These are phyloP conservation scores for Knufia petricola DNA, from an alignment of 2,329 filamentous ascomycete species.

Conservation along the genomic window DNA sequence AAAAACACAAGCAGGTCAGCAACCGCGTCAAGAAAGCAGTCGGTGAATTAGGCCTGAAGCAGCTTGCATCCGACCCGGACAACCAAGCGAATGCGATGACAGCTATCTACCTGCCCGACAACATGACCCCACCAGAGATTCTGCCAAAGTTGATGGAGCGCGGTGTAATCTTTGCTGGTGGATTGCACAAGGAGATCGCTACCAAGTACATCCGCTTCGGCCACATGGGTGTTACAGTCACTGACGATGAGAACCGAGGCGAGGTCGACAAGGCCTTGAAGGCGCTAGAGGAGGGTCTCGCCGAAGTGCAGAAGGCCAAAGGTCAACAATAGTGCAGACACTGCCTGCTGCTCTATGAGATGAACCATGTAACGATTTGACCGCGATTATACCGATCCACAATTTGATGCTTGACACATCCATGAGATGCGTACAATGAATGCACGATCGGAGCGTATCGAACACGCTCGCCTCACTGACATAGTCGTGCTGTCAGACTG, in stretches of 20 bases:
- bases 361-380: too few species aligned
- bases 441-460: too few species aligned
- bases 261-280: conserved; percentile 79
- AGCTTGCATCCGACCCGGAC: conserved; percentile 73
- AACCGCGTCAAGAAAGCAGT: conserved; percentile 80
- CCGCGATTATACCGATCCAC: too few species aligned
- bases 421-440: too few species aligned
- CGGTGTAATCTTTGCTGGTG: conserved; percentile 88
- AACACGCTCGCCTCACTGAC: too few species aligned
- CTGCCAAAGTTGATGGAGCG: conserved; percentile 76
- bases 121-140: conserved; percentile 67
- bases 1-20: conserved; percentile 66
- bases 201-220: conserved; percentile 90
- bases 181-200: conserved; percentile 91
- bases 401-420: too few species aligned
- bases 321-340: conserved; percentile 19
- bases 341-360: too few species aligned
- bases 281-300: conserved; percentile 63
- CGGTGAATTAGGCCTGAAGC: conserved; percentile 69
- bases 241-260: conserved; percentile 66
- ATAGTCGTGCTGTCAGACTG: too few species aligned
- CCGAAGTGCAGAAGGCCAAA: conserved; percentile 60
- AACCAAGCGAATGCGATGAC: conserved; percentile 98
- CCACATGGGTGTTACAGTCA: conserved; percentile 93
- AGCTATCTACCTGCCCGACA: conserved; percentile 87